These are phyloP conservation scores for Mycena kentingensis DNA, from an alignment of 768 basidiomycete species.

Conservation along the genomic window DNA sequence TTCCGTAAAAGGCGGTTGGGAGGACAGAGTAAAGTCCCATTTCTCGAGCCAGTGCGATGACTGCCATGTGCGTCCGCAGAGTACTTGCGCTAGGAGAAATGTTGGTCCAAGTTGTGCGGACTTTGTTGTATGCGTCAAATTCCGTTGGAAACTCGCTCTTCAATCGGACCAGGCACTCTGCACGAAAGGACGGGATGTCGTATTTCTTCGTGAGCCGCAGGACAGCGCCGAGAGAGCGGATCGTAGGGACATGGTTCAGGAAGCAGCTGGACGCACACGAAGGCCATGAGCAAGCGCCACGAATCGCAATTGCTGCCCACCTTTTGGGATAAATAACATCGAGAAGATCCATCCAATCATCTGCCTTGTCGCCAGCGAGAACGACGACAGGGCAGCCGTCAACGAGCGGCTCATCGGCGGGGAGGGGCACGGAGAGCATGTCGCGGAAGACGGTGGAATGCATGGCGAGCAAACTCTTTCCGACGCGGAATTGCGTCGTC, in stretches of 20 bases:
- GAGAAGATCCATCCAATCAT: not conserved
- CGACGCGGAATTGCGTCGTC: slow-evolving; percentile 1
- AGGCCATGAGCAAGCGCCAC: not conserved
- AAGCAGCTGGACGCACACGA: not conserved
- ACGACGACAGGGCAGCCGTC: slow-evolving; percentile 21
- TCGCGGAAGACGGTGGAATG: slow-evolving; percentile 22
- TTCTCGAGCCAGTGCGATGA: not conserved
- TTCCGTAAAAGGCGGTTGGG: not conserved
- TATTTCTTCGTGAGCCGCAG: not conserved
- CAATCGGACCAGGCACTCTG: not conserved
- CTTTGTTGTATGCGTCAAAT: not conserved
- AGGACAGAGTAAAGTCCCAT: not conserved
- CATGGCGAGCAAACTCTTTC: slow-evolving; percentile 8
- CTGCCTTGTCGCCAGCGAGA: slow-evolving; percentile 24
- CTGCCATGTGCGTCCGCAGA: not conserved
- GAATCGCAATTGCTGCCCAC: not conserved
- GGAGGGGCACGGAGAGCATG: slow-evolving; percentile 20
- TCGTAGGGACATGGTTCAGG: too few species aligned
- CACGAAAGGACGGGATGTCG: not conserved
- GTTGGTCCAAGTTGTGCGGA: not conserved
- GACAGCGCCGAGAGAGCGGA: not conserved
- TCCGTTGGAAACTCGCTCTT: not conserved
- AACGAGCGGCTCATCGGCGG: slow-evolving; percentile 2
- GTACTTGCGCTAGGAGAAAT: not conserved
- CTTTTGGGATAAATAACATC: not conserved